Percentiles rank a stretch among this genome's conserved stretches.
These are phyloP conservation scores for Torulaspora indica DNA, from an alignment of 805 yeast species.

Conservation along the genomic window DNA sequence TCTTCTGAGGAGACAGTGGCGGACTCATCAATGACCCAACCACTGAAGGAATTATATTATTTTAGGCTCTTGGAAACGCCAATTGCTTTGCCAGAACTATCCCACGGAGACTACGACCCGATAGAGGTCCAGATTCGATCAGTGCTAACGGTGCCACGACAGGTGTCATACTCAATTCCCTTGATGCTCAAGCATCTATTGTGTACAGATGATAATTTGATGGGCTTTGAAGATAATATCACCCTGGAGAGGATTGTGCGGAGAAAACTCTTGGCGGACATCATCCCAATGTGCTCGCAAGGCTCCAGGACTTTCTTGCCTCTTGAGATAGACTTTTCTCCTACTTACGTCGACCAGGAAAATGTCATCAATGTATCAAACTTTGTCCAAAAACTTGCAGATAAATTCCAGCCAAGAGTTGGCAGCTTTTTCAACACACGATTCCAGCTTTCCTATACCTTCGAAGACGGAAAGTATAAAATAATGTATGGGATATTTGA, in stretches of 20 bases:
- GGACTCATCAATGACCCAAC: conserved; percentile 1
- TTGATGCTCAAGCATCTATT: conserved; percentile 7
- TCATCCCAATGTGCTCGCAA: conserved; percentile 13
- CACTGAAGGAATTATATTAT: conserved; percentile 3
- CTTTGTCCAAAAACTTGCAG: conserved; percentile 7
- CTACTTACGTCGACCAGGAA: conserved; percentile 1
- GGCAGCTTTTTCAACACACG: conserved; percentile 12
- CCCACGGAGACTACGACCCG: background rate
- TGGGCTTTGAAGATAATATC: conserved; percentile 11
- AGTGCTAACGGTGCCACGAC: conserved; percentile 5
- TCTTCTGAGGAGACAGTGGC: conserved; percentile 3
- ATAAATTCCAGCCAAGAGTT: conserved; percentile 9
- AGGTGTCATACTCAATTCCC: conserved; percentile 11
- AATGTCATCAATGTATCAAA: conserved; percentile 1
- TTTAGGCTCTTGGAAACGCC: conserved; percentile 12
- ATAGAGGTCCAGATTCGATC: conserved; percentile 2
- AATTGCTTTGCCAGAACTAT: conserved; percentile 3
- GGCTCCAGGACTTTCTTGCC: conserved; percentile 11
- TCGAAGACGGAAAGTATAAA: conserved; percentile 8
- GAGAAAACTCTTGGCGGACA: conserved; percentile 9
- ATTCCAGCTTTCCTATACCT: conserved; percentile 10
- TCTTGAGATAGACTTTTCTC: conserved; percentile 6
- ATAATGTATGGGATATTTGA: conserved; percentile 12
- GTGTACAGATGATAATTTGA: conserved; percentile 11
- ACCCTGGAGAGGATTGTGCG: conserved; percentile 13